Evolutionary conservation across 2,329 filamentous ascomycete species (phyloP).

Genomic region (Aureobasidium sp.): DNA sequence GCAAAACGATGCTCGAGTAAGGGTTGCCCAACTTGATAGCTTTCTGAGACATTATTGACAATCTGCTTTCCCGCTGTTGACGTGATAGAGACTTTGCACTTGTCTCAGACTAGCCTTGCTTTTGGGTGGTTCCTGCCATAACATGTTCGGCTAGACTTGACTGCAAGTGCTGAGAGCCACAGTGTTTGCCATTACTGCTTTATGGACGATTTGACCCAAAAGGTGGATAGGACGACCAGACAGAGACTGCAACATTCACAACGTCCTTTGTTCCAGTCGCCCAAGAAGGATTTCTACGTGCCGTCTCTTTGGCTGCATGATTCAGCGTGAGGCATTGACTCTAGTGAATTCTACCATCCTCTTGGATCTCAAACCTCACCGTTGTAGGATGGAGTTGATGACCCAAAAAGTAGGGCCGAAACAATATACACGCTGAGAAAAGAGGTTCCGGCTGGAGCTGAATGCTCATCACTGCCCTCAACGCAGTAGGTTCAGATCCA

Average conservation of each 20-base stretch:
- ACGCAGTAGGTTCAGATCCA: neutral
- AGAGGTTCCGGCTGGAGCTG: neutral
- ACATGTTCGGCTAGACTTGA: neutral
- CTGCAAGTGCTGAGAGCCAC: neutral
- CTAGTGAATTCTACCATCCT: neutral
- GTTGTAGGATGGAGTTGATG: neutral
- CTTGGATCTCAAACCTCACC: neutral
- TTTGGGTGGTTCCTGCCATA: neutral
- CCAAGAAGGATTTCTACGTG: neutral
- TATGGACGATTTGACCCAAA: too few species aligned
- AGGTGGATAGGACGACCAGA: too few species aligned
- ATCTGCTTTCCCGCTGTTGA: neutral
- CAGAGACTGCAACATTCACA: neutral
- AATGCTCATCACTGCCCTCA: too few species aligned
- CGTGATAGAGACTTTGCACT: neutral
- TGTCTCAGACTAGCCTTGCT: neutral
- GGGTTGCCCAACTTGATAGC: too few species aligned
- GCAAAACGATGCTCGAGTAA: too few species aligned
- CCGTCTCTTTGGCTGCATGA: neutral
- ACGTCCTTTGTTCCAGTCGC: neutral
- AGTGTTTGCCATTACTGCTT: neutral
- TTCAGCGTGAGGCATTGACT: neutral
- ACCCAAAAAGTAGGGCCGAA: neutral
- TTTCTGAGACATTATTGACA: neutral
- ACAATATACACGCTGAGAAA: constrained; percentile 1